These are phyloP conservation scores for Fusarium buxicola DNA, from an alignment of 2,329 filamentous ascomycete species.

Conservation along the genomic window DNA sequence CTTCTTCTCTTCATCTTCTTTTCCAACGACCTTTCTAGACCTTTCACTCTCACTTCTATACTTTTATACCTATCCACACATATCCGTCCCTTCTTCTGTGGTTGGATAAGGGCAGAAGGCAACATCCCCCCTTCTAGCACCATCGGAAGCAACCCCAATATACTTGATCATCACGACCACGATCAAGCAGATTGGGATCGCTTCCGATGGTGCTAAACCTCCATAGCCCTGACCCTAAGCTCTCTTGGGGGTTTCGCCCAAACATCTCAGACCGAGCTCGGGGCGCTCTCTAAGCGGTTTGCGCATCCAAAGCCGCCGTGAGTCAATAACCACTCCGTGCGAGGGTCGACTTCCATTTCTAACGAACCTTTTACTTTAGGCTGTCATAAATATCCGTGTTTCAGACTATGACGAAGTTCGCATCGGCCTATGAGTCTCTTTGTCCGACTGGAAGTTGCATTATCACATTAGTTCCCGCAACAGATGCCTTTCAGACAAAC, in stretches of 20 bases:
- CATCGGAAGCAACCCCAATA: background rate
- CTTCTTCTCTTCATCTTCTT: background rate
- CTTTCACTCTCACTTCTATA: background rate
- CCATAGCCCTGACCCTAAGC: background rate
- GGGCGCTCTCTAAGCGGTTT: background rate
- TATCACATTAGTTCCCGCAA: background rate
- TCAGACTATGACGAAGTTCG: background rate
- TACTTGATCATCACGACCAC: background rate
- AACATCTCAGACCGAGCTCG: background rate
- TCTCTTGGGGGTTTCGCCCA: background rate
- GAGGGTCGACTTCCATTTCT: background rate
- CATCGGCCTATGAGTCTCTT: background rate
- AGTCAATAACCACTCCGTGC: background rate
- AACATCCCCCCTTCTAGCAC: background rate
- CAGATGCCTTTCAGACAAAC: background rate
- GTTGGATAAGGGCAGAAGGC: background rate
- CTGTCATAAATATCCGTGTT: background rate
- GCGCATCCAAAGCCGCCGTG: background rate
- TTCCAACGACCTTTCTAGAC: background rate
- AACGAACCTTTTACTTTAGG: background rate
- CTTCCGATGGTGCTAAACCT: constrained; percentile 10
- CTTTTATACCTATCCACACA: background rate
- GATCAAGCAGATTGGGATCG: background rate
- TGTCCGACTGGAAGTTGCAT: background rate
- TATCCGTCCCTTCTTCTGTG: background rate